phyloP scores from a whole-genome alignment of 331 rosid genomes.

The Quercus lobata region DNA sequence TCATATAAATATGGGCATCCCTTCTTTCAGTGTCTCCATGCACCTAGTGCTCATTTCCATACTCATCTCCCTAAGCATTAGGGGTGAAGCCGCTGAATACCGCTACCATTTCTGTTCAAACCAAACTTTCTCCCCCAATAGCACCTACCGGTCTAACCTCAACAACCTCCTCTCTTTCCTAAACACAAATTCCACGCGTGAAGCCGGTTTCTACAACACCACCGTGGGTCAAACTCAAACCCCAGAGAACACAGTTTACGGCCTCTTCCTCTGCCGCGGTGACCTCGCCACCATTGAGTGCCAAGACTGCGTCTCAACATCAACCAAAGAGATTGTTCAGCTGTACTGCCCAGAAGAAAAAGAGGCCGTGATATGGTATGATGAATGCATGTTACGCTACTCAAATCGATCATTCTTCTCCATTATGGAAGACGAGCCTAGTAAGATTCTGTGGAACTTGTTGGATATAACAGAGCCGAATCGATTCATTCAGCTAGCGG shows the following conservation, averaged over 20 bases:
- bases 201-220: slow-evolving; percentile 28
- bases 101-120: slow-evolving; percentile 20
- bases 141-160: slow-evolving; percentile 34
- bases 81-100: slow-evolving; percentile 15
- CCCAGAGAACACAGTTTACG: slow-evolving; percentile 8
- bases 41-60: slow-evolving; percentile 6
- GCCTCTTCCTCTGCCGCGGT: slow-evolving; percentile 64
- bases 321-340: neutral
- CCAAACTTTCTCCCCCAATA: slow-evolving; percentile 16
- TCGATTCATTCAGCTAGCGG: slow-evolving; percentile 4
- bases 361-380: slow-evolving; percentile 47
- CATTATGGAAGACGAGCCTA: neutral
- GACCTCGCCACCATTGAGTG: slow-evolving; percentile 30
- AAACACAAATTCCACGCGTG: slow-evolving; percentile 18
- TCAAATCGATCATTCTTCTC: slow-evolving; percentile 27
- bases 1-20: no score
- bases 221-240: neutral
- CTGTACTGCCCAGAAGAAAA: slow-evolving; percentile 23
- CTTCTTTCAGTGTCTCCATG: neutral
- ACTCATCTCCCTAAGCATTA: neutral
- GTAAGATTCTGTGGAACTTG: accelerated
- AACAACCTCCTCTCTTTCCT: slow-evolving; percentile 34
- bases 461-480: neutral
- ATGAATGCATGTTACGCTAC: slow-evolving; percentile 42
- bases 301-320: slow-evolving; percentile 26